A percentile compares a stretch with the other conserved stretches of the same genome.
Evolutionary conservation across 257 asterid genomes (phyloP).

Genomic region (Phtheirospermum japonicum): DNA sequence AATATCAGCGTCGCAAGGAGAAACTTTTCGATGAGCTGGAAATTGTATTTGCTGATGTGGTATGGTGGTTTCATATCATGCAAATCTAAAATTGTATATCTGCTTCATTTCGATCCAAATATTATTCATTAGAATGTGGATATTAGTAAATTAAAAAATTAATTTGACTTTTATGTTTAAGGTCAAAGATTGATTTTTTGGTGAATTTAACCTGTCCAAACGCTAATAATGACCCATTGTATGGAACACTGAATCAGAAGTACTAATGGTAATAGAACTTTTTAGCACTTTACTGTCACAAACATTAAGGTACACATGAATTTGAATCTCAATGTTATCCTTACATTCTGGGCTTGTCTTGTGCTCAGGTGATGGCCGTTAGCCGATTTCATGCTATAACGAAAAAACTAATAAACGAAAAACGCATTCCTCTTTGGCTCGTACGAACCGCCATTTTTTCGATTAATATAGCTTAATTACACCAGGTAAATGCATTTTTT

Average conservation of each 20-base stretch:
- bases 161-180: background rate
- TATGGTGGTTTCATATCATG: too few relatives aligned
- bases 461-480: slow-evolving; percentile 35
- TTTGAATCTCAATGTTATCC: background rate
- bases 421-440: slow-evolving; percentile 54
- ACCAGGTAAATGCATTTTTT: slow-evolving; percentile 29
- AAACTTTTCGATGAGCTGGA: too few relatives aligned
- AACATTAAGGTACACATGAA: too few relatives aligned
- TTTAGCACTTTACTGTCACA: too few relatives aligned
- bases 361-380: slow-evolving; percentile 89
- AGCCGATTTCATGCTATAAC: slow-evolving; percentile 99
- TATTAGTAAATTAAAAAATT: background rate
- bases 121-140: background rate
- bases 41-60: too few relatives aligned
- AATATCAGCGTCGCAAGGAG: too few relatives aligned
- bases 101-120: too few relatives aligned
- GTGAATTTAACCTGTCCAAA: background rate
- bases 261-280: too few relatives aligned
- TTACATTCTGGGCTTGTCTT: too few relatives aligned
- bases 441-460: slow-evolving; percentile 30
- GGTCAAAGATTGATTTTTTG: slow-evolving; percentile 1
- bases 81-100: too few relatives aligned
- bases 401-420: too few relatives aligned
- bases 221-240: background rate
- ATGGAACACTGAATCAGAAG: too few relatives aligned